A percentile compares a stretch with the other conserved stretches of the same genome.
These are phyloP conservation scores for Oligophagozyma castellii DNA, from an alignment of 1,139 yeast genomes.

Conservation along the genomic window DNA sequence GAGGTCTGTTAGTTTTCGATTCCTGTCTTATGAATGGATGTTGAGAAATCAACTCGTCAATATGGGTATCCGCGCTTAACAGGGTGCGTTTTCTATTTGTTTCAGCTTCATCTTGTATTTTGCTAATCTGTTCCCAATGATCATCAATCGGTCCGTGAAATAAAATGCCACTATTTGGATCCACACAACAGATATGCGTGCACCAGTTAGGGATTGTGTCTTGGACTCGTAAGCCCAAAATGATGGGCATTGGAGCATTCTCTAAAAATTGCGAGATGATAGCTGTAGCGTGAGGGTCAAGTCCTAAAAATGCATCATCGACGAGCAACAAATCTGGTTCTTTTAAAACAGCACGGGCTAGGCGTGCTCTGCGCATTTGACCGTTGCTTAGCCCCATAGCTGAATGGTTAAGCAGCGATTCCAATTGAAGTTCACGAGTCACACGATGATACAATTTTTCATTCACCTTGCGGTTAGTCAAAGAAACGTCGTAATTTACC, in stretches of 20 bases:
- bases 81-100: conserved; percentile 3
- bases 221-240: conserved; percentile 67
- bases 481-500: conserved; percentile 17
- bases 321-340: conserved; percentile 55
- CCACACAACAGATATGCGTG: conserved; percentile 51
- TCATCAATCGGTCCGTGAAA: conserved; percentile 34
- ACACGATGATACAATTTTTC: conserved; percentile 29
- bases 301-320: conserved; percentile 86
- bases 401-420: conserved; percentile 54
- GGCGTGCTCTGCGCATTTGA: conserved; percentile 77
- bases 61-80: no score
- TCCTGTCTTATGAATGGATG: conserved; percentile 13
- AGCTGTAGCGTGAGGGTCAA: conserved; percentile 62
- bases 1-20: conserved; percentile 9
- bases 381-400: conserved; percentile 85
- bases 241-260: conserved; percentile 10
- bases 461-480: conserved; percentile 21
- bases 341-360: conserved; percentile 58
- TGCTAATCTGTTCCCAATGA: conserved; percentile 23
- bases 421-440: conserved; percentile 39
- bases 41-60: conserved; percentile 12
- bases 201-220: conserved; percentile 74
- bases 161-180: conserved; percentile 35
- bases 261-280: conserved; percentile 41
- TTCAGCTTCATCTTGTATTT: conserved; percentile 9